phyloP scores from a whole-genome alignment of 768 basidiomycete species.

The Melanogaster broomeanus region DNA sequence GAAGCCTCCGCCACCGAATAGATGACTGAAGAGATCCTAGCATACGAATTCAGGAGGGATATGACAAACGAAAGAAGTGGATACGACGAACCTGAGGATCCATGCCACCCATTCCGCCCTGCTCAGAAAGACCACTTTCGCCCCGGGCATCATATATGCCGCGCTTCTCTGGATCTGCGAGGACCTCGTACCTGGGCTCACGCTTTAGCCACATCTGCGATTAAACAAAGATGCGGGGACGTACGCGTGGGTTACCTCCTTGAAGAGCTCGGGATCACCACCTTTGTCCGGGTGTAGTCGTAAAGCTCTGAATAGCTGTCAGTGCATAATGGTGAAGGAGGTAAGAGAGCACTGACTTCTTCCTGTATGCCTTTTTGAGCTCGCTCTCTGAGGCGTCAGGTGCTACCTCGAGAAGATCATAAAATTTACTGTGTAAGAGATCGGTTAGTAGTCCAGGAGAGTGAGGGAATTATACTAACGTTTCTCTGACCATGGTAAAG shows the following conservation, averaged over 20 bases:
- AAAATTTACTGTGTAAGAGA: constrained; percentile 65
- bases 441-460: neutral
- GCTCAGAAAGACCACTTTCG: constrained; percentile 86
- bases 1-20: constrained; percentile 86
- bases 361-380: constrained; percentile 94
- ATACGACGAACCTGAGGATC: constrained; percentile 76
- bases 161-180: constrained; percentile 86
- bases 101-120: constrained; percentile 93
- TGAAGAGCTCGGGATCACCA: constrained; percentile 95
- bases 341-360: constrained; percentile 58
- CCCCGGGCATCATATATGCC: constrained; percentile 86
- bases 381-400: constrained; percentile 80
- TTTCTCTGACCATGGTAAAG: constrained; percentile 67
- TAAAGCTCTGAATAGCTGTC: constrained; percentile 57
- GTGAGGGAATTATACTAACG: constrained; percentile 35
- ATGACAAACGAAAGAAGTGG: neutral
- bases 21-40: constrained; percentile 94
- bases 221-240: constrained; percentile 33
- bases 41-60: neutral
- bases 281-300: constrained; percentile 92
- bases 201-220: constrained; percentile 1
- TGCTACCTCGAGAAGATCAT: constrained; percentile 88
- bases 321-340: constrained; percentile 3
- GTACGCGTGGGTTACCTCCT: constrained; percentile 94
- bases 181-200: constrained; percentile 76